phyloP scores from a whole-genome alignment of 2,329 filamentous ascomycete genomes.

The Ophiosphaerella herpotricha region DNA sequence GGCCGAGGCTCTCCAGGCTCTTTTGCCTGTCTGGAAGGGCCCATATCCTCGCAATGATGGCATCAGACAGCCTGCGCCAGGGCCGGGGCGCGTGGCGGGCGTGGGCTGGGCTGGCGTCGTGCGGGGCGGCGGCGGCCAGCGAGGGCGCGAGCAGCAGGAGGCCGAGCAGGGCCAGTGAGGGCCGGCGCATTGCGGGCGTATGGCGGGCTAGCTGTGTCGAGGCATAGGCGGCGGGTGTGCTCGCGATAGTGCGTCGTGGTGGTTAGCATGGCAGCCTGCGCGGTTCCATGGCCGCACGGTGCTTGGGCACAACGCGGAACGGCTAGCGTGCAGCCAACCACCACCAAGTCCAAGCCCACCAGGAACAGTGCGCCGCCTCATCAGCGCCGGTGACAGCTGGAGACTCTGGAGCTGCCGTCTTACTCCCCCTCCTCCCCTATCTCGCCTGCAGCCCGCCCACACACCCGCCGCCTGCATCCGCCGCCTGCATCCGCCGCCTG shows the following conservation, averaged over 20 bases:
- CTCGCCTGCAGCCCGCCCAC: slow-evolving; percentile 15
- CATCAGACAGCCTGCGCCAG: slow-evolving; percentile 46
- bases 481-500: slow-evolving; percentile 8
- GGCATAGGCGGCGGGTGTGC: not conserved
- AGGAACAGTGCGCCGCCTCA: not conserved
- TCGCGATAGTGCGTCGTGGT: not conserved
- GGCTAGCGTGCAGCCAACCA: not conserved
- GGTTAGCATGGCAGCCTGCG: not conserved
- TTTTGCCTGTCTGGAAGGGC: slow-evolving; percentile 24
- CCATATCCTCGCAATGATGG: slow-evolving; percentile 42
- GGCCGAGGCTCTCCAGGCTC: slow-evolving; percentile 2
- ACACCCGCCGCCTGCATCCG: slow-evolving; percentile 9
- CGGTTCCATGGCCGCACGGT: slow-evolving; percentile 3
- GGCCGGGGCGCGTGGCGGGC: slow-evolving; percentile 25
- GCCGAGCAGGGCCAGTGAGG: slow-evolving; percentile 28
- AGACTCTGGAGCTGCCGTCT: slow-evolving; percentile 1
- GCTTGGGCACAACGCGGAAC: slow-evolving; percentile 3
- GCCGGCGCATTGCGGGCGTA: slow-evolving; percentile 34
- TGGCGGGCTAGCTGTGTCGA: slow-evolving; percentile 1
- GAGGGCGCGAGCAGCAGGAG: slow-evolving; percentile 38
- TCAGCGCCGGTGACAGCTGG: slow-evolving; percentile 1
- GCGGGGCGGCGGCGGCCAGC: slow-evolving; percentile 35
- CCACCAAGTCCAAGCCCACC: not conserved
- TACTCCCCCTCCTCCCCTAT: slow-evolving; percentile 1
- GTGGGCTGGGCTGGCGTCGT: slow-evolving; percentile 17